Percentiles rank a stretch among this genome's conserved stretches.
These are phyloP conservation scores for Terana coerulea DNA, from an alignment of 768 basidiomycete species.

Conservation along the genomic window DNA sequence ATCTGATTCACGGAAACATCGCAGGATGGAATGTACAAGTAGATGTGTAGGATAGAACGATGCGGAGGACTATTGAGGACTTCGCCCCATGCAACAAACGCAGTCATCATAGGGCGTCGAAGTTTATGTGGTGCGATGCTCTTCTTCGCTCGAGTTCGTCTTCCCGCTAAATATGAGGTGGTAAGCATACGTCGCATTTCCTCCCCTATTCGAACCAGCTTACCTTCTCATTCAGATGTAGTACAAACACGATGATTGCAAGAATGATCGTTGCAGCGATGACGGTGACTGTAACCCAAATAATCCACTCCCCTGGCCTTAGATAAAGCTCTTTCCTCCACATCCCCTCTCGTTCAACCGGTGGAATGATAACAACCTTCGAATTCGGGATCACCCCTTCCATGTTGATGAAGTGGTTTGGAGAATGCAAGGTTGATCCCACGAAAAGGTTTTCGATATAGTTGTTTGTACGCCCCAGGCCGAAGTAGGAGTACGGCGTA, in stretches of 20 bases:
- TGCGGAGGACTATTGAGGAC: not conserved
- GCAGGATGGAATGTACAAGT: constrained; percentile 2
- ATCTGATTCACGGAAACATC: not conserved
- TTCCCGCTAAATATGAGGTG: constrained; percentile 57
- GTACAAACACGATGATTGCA: constrained; percentile 76
- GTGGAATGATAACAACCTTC: constrained; percentile 90
- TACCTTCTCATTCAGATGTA: constrained; percentile 94
- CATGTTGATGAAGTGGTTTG: constrained; percentile 82
- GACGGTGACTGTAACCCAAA: constrained; percentile 91
- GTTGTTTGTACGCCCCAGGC: constrained; percentile 96
- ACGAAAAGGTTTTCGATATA: constrained; percentile 99
- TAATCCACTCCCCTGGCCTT: constrained; percentile 95
- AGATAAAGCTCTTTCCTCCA: constrained; percentile 93
- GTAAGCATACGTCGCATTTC: not conserved
- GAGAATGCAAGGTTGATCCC: constrained; percentile 76
- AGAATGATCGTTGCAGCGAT: constrained; percentile 69
- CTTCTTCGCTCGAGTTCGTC: constrained; percentile 89
- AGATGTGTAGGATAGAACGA: not conserved
- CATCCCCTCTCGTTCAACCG: constrained; percentile 45
- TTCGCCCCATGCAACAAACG: too few species aligned
- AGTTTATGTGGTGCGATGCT: constrained; percentile 95
- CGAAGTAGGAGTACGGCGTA: constrained; percentile 94
- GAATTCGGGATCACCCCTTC: constrained; percentile 98
- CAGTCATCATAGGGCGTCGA: constrained; percentile 82
- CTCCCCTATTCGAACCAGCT: constrained; percentile 19